Evolutionary conservation across 176 grass and related monocot genomes (phyloP), one percentile per base, ranked within the genome.

Genomic region (Raddia distichophylla): DNA sequence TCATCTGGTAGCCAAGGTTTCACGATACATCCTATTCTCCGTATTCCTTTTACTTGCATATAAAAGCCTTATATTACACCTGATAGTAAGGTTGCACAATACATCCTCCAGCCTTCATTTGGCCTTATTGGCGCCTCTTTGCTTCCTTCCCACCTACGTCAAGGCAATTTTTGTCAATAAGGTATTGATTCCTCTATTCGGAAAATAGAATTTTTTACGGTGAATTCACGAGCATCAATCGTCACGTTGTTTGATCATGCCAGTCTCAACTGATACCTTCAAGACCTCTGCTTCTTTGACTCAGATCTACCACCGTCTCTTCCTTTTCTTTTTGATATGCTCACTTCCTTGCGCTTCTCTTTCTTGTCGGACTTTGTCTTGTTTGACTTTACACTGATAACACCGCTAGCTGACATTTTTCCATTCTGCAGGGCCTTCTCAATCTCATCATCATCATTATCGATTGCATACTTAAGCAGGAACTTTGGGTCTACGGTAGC

Each of bases 361-460:
- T 87, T 80, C 79, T 93, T 95, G 20, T 90, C 82, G 0, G 60
- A 48, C 32, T 69, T 86, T 18, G 77, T 51, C 64, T 72, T 98
- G 76, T 60, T 91, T 44, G 92, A 93, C 87, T 93, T 93, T 56
- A 98, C 84, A 64, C 93, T 98, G 47, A 98, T 82, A 60, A 98
- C 71, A 11, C 96, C 90, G 49, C 90, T 98, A 16, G 84, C 73
- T 2, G 93, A 93, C 44, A 98, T 27, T 74, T 90, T 98, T 37
- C 67, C 76, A 37, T 76, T 83, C 62, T 94, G 84, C 56, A 98
- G 86, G 43, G 87, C 88, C 82, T 91, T 91, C 67, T 81, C 84
- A 20, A 98, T 91, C 60, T 93, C 92, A 17, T 69, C 64, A 50
- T 88, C 80, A 22, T 82, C 80, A 2, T 85, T 74, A 34, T 59